Evolutionary conservation across 108 stramenopile genomes (phyloP), one percentile per base, ranked within the genome.

Genomic region (Schizochytrium sp.): DNA sequence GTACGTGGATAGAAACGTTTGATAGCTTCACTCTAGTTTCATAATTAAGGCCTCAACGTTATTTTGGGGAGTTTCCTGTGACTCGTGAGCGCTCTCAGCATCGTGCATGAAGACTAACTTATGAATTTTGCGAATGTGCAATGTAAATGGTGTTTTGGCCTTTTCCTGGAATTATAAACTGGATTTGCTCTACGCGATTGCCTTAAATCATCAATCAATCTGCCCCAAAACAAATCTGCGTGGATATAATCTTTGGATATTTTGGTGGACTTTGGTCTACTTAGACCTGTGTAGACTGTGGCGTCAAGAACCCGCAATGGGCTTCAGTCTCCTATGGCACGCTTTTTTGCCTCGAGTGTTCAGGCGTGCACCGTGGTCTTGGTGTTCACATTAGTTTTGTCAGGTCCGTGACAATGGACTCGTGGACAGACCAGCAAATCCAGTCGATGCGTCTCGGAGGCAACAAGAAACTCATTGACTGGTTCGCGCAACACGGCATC

Each of bases 251-350:
- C 59, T n/a, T 60, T n/a, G 17, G 17, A 38, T 69, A 7, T 1
- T 7, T 3, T 8, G 40, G 64, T 69, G 10, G 12, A 28, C 17
- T 49, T 7, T 7, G 5, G 28, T 17, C 28, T 28, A 28, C 28
- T 28, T 28, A 87, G 57, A 40, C 57, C 59, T 92, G 92, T 92
- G 92, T 91, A 28, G 92, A 92, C 87, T 92, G 88, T 44, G 64
- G 89, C 42, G 72, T 91, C 3, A 53, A 89, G 38, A 91, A 96
- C 88, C 96, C 97, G 57, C 90, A 92, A 46, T 98, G 97, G 97
- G 95, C 95, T 7, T 90, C 90, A 40, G 92, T 97, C 47, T 91
- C 95, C 17, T 96, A 95, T 89, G 97, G 96, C 3, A 93, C 92
- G 60, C 72, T 96, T 19, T 89, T 97, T 28, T 96, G 96, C 90